Evolutionary conservation across 2,329 filamentous ascomycete genomes (phyloP), one percentile per base, ranked within the genome.

Genomic region (Colletotrichum liriopes): DNA sequence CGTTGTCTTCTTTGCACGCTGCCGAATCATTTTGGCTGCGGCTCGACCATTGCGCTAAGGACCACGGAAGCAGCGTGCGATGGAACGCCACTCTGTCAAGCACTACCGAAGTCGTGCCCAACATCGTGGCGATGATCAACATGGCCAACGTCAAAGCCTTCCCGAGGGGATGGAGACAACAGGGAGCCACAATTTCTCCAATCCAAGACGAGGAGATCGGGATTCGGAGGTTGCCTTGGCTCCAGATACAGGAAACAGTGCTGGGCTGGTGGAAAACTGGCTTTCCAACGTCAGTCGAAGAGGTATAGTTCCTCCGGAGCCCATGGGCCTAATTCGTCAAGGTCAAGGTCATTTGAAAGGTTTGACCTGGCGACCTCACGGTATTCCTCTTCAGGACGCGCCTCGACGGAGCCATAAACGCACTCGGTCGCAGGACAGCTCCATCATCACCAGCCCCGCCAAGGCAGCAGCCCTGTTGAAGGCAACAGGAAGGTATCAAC

Each of bases 361-460:
- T 52, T 35, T 49, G 32, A 18, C 18, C n/a, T 71, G 67, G 67
- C 35, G 56, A 6, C 67, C 67, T 11, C 62, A 71, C n/a, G 63
- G 45, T 16, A 20, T 67, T 23, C n/a, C 35, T 29, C 3, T 62
- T 7, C 58, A 68, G 26, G 51, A 45, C 18, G 39, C 23, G 12
- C 23, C 32, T 12, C 49, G 39, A 26, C 55, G 32, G 8, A 41
- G 51, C 18, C 61, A 58, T n/a, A 71, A 71, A 56, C 71, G 67
- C 29, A 35, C 39, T 43, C 49, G 51, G 16, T 67, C 67, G 62
- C 20, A 39, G 51, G 56, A 74, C 68, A 51, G 73, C 66, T 65
- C 76, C 69, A 32, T 77, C 75, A 41, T 74, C 71, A 2, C 68
- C 73, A 49, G 72, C 73, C 58, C 67, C 64, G 35, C 61, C 7